These are phyloP conservation scores for Mychonastes homosphaera DNA, from an alignment of 139 green algal genomes.

Conservation along the genomic window DNA sequence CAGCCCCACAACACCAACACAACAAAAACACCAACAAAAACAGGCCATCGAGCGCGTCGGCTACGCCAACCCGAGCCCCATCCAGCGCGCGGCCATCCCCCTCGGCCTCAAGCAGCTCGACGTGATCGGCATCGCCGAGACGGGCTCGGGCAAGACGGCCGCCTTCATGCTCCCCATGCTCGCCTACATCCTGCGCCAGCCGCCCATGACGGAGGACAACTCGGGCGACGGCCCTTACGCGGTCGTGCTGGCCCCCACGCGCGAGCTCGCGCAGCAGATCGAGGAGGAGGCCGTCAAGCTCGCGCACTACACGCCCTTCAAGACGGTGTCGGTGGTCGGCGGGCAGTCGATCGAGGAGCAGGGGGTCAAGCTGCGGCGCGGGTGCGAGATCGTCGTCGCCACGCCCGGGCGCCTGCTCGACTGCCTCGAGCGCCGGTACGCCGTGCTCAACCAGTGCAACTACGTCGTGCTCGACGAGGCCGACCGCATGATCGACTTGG, in stretches of 20 bases:
- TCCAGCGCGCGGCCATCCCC: conserved; percentile 95
- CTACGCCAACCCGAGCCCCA: conserved; percentile 91
- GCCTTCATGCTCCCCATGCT: conserved; percentile 97
- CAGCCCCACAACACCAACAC: too few species aligned
- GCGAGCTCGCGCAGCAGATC: conserved; percentile 84
- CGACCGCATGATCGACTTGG: conserved; percentile 98
- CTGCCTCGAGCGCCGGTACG: conserved; percentile 88
- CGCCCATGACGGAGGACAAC: conserved; percentile 77
- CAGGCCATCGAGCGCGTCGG: conserved; percentile 59
- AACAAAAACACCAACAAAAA: background rate
- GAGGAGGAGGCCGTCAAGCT: conserved; percentile 50
- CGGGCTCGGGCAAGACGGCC: conserved; percentile 91
- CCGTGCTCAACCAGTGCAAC: conserved; percentile 97
- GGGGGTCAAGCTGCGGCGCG: conserved; percentile 51
- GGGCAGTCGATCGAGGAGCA: conserved; percentile 96
- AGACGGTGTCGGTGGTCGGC: conserved; percentile 68
- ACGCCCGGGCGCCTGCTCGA: conserved; percentile 92
- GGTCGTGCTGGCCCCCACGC: conserved; percentile 91
- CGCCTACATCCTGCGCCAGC: conserved; percentile 83
- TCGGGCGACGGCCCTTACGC: conserved; percentile 77
- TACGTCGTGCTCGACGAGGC: conserved; percentile 99
- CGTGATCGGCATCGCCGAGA: conserved; percentile 93
- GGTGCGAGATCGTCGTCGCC: conserved; percentile 96
- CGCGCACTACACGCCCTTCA: conserved; percentile 31
- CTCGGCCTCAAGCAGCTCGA: conserved; percentile 83